These are phyloP conservation scores for Huntiella bhutanensis DNA, from an alignment of 2,329 filamentous ascomycete species.

Conservation along the genomic window DNA sequence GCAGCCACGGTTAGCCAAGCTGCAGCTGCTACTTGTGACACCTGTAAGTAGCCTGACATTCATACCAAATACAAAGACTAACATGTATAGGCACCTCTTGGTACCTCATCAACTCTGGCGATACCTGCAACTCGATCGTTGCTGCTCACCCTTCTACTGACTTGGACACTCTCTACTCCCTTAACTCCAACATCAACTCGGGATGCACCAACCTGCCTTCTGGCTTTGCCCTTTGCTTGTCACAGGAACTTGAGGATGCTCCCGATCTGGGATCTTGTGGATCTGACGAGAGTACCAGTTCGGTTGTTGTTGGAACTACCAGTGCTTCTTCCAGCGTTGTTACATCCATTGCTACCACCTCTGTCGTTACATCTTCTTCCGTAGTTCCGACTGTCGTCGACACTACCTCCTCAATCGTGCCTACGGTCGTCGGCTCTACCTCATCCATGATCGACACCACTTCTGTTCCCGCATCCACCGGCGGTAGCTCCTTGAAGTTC, in stretches of 20 bases:
- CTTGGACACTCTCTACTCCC: background rate
- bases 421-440: no score
- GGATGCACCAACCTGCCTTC: constrained; percentile 9
- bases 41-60: background rate
- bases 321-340: no score
- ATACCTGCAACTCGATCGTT: constrained; percentile 8
- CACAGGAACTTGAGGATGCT: background rate
- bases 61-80: background rate
- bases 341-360: no score
- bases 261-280: no score
- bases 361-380: no score
- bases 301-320: no score
- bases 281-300: no score
- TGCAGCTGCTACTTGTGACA: background rate
- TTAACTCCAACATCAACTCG: constrained; percentile 6
- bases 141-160: background rate
- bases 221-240: constrained; percentile 6
- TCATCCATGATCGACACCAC: no score
- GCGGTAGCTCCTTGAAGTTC: no score
- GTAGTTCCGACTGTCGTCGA: no score
- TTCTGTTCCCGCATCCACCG: no score
- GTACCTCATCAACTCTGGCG: constrained; percentile 6
- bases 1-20: background rate
- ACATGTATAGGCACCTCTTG: constrained; percentile 5
- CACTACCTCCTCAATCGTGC: no score